Base-by-base conservation (phyloP, 176 grass and related monocot species). In the Oryza australiensis region DNA sequence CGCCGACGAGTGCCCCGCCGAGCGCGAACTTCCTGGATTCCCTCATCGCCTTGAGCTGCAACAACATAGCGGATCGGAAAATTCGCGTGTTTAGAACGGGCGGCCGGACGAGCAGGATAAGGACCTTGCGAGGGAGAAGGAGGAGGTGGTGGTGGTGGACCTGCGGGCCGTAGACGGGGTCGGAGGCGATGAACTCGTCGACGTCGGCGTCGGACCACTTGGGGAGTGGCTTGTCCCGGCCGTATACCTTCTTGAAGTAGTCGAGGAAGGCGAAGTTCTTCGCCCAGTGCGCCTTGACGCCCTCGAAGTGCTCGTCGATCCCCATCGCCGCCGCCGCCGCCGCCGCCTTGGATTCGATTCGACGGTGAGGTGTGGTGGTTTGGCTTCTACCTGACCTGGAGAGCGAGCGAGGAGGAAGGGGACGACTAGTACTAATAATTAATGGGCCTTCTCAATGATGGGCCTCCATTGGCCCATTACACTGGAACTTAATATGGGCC, bases 181-280 rank as follows among this genome's bases (percentile, higher is more conserved):
- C 96, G 74, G 89, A 85, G 65, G 89, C 82, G 87, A 99, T 90
- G 89, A 99, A 99, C 80, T 99, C 93, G 1, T 95, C 70, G 69
- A 99, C 96, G 72, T 99, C 96, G 82, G 93, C 96, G 45, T 92
- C 85, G 77, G 82, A 83, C 96, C 96, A 99, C 72, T 91, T 95
- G 85, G 96, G 93, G 33, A 99, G 96, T 46, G 96, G 80, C 76
- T 95, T 27, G 22, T 87, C 85, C 77, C 91, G 86, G 65, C 93
- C 96, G 79, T 94, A 93, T 69, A 88, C 85, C 91, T 99, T 99
- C 91, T 95, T 99, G 93, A 90, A 99, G 83, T 99, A 99, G 85
- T 99, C 96, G 43, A 99, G 83, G 76, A 99, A 95, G 70, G 93
- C 74, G 37, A 99, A 72, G 80, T 95, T 99, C 53, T 80, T 72